A percentile compares a stretch with the other conserved stretches of the same genome.
These are phyloP conservation scores for Schwanniomyces polymorphus DNA, from an alignment of 805 yeast species.

Conservation along the genomic window DNA sequence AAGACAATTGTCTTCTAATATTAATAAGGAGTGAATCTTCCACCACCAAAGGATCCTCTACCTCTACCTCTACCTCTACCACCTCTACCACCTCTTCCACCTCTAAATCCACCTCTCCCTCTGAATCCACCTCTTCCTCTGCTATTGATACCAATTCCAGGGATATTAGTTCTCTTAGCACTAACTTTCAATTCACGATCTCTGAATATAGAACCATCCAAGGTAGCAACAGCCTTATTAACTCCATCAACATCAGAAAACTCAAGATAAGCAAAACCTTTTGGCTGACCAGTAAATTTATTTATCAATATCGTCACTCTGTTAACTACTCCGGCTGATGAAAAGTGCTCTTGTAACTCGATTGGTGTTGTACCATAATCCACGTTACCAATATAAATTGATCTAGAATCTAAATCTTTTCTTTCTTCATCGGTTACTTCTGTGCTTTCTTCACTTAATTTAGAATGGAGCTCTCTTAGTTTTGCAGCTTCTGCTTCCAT, in stretches of 20 bases:
- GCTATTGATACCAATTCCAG: conserved; percentile 50
- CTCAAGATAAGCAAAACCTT: conserved; percentile 86
- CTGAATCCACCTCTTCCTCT: conserved; percentile 40
- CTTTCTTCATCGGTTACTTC: conserved; percentile 41
- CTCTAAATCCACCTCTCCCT: conserved; percentile 13
- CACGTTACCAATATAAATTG: conserved; percentile 81
- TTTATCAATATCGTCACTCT: conserved; percentile 77
- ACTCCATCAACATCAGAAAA: conserved; percentile 70
- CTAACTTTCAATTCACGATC: conserved; percentile 73
- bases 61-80: conserved; percentile 22
- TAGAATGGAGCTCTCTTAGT: conserved; percentile 57
- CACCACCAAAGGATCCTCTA: conserved; percentile 37
- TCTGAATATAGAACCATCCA: conserved; percentile 65
- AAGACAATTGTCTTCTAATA: conserved; percentile 21
- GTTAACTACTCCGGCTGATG: conserved; percentile 68
- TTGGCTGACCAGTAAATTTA: conserved; percentile 76
- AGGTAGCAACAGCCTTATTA: conserved; percentile 55
- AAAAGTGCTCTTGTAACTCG: conserved; percentile 75
- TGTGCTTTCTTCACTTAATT: conserved; percentile 11
- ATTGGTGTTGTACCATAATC: conserved; percentile 78
- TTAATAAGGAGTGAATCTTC: conserved; percentile 38
- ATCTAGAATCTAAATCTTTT: conserved; percentile 71
- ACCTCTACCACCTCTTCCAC: conserved; percentile 24
- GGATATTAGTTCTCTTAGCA: conserved; percentile 79
- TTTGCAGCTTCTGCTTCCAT: conserved; percentile 66